Base-by-base conservation (phyloP, 805 yeast species). In the Isabelozyma heimii region DNA sequence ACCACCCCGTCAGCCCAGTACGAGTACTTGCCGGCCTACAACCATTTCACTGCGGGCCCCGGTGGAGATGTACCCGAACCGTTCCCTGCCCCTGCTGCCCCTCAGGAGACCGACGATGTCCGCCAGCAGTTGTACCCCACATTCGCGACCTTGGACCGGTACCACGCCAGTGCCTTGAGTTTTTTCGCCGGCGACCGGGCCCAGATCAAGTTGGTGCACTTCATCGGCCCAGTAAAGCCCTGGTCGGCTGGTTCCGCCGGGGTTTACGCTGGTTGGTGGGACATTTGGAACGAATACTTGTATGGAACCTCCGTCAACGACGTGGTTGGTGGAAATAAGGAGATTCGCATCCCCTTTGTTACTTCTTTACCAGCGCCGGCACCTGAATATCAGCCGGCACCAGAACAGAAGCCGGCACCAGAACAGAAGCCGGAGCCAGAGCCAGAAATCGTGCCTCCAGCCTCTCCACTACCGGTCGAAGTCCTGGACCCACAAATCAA, bases 11-110 rank as follows among this genome's bases (percentile, higher is more conserved):
- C 75, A 17, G 65, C 79, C 7, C 75, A 77, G 44, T 89, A 89
- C 61, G 85, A 89, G 66, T 87, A 84, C 66, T 69, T 75, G 16
- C 94, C 95, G 0, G 94, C 95, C 0, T 82, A 72, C 59, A 67
- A 65, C 38, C 77, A 79, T 59, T 89, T 84, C 60, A 24, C 44
- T 1, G 15, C 26, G 14, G 20, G 37, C 24, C 37, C 20, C 13
- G 15, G 20, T 2, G 15, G 15, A n/a, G 8, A 5, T 8, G 14
- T 5, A 5, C 37, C 3, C 14, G 37, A 33, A 8, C 14, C 14
- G 14, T n/a, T 33, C 14, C 14, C 37, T 12, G 37, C 4, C 14
- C 37, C 37, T 13, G 24, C 6, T 20, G 35, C n/a, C n/a, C 35
- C 35, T 13, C 35, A 30, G 10, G 35, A 13, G 10, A 10, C n/a